Conservation (phyloP, 768 basidiomycete genomes). For the Asterophora parasitica region DNA sequence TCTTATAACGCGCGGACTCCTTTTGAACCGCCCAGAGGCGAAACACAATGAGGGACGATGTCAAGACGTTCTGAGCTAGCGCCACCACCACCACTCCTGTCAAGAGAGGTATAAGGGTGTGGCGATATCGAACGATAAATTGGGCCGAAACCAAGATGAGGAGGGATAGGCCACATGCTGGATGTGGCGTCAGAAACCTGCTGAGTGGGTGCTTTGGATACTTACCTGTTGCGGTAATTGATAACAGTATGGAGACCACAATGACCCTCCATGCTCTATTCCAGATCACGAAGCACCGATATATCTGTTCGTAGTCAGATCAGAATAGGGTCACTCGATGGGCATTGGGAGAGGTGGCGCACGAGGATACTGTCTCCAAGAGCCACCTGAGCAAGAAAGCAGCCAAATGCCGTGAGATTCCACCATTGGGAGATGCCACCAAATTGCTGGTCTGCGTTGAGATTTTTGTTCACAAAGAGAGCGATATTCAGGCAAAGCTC, state of each 20-base stretch:
- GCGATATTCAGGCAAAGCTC: background rate
- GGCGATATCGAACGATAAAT: background rate
- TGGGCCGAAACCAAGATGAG: background rate
- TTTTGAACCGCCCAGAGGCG: constrained; percentile 4
- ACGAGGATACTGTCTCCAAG: constrained; percentile 1
- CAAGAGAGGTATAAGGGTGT: constrained; percentile 1
- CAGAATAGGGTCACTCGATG: too few species aligned
- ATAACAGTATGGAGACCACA: background rate
- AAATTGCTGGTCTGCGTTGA: background rate
- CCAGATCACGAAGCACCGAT: constrained; percentile 7
- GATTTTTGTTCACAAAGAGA: background rate
- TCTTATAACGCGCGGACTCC: constrained; percentile 2
- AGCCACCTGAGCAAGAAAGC: constrained; percentile 2
- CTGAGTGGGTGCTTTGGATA: background rate
- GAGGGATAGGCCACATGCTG: constrained; percentile 1
- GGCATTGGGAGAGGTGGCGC: background rate
- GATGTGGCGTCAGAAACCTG: too few species aligned
- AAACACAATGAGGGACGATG: constrained; percentile 7
- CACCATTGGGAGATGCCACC: background rate
- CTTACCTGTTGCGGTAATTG: background rate
- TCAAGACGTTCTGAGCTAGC: background rate
- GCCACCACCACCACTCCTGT: constrained; percentile 1
- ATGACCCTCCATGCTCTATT: background rate
- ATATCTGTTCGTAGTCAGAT: background rate
- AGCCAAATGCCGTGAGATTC: background rate